Base-by-base conservation (phyloP, 176 grass and related monocot genomes). In the Carex scoparia region DNA sequence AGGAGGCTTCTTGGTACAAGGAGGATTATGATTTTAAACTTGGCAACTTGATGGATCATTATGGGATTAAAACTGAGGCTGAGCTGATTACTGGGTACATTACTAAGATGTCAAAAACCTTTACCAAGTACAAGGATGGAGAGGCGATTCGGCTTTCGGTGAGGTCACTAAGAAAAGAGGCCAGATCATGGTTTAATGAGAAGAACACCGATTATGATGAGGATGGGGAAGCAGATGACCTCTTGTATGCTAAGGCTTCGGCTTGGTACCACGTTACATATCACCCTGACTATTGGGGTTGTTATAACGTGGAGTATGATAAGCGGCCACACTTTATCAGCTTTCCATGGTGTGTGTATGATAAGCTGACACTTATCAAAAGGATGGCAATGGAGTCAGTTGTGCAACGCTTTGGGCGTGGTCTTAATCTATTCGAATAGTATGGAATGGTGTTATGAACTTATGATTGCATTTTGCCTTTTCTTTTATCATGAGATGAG, bases 181-280 rank as follows among this genome's bases (percentile, higher is more conserved):
- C 85, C 5, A 90, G 89, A 53, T 90, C 88, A 85, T 89, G 89
- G 93, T 98, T 98, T 84, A 89, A 44, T 53, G 89, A 92, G 42
- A 90, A n/a, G 27, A 82, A 5, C 10, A 60, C 42, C 18, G 80
- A 84, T 79, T 9, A 51, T 5, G 65, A 84, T 11, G 84, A 87
- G 18, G 68, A 83, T 54, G 79, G 78, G 57, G 33, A 73, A 55
- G 81, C n/a, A 15, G 69, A 93, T 67, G 85, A 89, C 74, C 83
- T 81, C 15, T 80, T 76, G 7, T 87, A 90, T 71, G 88, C 89
- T 5, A 98, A 98, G 72, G 95, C 95, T 12, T 98, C 93, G 0
- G 95, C 93, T 84, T 98, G 93, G 93, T 98, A 98, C 49, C 88
- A 93, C 62, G 95, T 95, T 69, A 88, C 95, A 2, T 98, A 98